These are phyloP conservation scores for Beta vulgaris DNA, from an alignment of 148 eudicot genomes.

Conservation along the genomic window DNA sequence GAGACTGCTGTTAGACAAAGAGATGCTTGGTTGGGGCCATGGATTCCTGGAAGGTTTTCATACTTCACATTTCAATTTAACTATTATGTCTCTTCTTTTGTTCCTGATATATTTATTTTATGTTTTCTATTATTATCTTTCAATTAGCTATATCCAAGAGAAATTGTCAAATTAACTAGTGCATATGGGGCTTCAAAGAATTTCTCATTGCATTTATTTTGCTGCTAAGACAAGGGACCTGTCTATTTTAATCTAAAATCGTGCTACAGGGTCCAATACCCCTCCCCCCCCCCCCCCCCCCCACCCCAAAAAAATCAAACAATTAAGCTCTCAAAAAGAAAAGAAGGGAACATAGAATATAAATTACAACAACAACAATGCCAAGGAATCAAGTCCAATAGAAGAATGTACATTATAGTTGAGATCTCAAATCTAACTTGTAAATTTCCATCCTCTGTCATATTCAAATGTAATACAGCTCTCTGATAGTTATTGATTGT, in stretches of 20 bases:
- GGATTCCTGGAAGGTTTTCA: conserved; percentile 96
- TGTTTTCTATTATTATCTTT: background rate
- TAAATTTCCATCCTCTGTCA: too few relatives aligned
- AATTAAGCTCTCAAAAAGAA: too few relatives aligned
- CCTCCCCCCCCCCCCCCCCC: background rate
- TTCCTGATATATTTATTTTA: background rate
- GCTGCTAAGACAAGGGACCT: background rate
- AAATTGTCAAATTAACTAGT: background rate
- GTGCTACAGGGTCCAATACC: too few relatives aligned
- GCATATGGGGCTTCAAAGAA: background rate
- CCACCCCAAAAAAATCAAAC: too few relatives aligned
- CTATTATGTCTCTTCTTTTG: background rate
- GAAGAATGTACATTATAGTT: too few relatives aligned
- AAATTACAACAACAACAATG: too few relatives aligned
- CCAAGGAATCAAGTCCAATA: too few relatives aligned
- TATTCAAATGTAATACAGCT: background rate
- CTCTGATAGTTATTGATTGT: conserved; percentile 34
- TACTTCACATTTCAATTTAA: conserved; percentile 8
- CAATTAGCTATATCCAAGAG: conserved; percentile 6
- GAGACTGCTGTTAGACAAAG: conserved; percentile 88
- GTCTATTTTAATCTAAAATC: too few relatives aligned
- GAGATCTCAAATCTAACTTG: too few relatives aligned
- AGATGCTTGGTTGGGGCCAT: conserved; percentile 99
- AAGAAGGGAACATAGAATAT: too few relatives aligned
- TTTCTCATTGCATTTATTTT: background rate